Evolutionary conservation across 2,329 filamentous ascomycete genomes (phyloP).

Genomic region (Xylariaceae sp.): DNA sequence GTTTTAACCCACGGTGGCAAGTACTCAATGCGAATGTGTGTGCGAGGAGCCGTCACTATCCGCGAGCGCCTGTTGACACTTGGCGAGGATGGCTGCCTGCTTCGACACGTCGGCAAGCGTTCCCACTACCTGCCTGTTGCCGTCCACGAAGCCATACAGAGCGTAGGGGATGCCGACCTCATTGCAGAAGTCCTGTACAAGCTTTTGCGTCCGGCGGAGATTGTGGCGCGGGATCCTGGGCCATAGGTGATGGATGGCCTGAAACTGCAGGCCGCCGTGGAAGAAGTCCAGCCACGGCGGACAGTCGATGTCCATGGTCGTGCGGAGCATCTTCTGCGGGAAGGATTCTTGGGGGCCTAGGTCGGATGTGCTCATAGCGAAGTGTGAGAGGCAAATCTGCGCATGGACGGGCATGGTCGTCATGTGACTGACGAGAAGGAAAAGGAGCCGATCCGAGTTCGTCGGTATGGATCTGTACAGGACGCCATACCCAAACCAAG

Average conservation of each 20-base stretch:
- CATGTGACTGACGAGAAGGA: slow-evolving; percentile 73
- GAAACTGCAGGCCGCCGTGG: slow-evolving; percentile 67
- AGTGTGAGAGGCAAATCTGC: slow-evolving; percentile 87
- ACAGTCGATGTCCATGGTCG: slow-evolving; percentile 77
- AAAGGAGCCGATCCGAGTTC: slow-evolving; percentile 61
- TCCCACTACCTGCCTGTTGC: slow-evolving; percentile 74
- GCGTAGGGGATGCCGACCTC: slow-evolving; percentile 81
- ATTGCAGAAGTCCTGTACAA: slow-evolving; percentile 61
- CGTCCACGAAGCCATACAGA: slow-evolving; percentile 75
- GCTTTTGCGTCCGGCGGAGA: slow-evolving; percentile 49
- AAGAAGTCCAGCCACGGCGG: slow-evolving; percentile 65
- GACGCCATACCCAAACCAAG: slow-evolving; percentile 77
- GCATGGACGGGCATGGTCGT: slow-evolving; percentile 76
- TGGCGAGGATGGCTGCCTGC: slow-evolving; percentile 69
- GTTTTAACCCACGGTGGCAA: background rate
- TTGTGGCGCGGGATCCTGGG: slow-evolving; percentile 64
- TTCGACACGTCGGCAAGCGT: slow-evolving; percentile 70
- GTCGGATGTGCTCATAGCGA: slow-evolving; percentile 87
- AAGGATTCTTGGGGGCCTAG: slow-evolving; percentile 80
- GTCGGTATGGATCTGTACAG: slow-evolving; percentile 66
- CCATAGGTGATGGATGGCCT: slow-evolving; percentile 63
- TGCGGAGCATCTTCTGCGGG: slow-evolving; percentile 82
- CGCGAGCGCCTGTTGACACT: slow-evolving; percentile 55
- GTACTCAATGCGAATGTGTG: slow-evolving; percentile 19
- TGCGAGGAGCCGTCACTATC: slow-evolving; percentile 20